Percentiles rank a stretch among this genome's conserved stretches.
phyloP scores from a whole-genome alignment of 345 rosid species.

The Eucalyptus virginea region DNA sequence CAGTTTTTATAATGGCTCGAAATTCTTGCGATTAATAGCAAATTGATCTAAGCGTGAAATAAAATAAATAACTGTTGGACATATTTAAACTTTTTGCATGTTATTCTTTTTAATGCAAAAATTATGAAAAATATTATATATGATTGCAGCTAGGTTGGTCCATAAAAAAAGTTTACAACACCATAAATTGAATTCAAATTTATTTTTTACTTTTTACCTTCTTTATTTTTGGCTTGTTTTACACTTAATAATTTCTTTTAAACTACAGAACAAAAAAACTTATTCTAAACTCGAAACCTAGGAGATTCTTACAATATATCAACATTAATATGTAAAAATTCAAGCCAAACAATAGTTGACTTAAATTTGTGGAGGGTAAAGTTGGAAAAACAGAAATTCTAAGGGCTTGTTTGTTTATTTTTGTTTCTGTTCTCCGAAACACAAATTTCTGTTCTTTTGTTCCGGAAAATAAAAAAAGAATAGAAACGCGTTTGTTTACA shows the following conservation, averaged over 20 bases:
- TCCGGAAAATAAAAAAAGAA: rapidly evolving
- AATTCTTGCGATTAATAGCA: too few relatives aligned
- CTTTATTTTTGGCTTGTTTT: neutral
- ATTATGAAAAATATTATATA: neutral
- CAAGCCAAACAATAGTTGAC: neutral
- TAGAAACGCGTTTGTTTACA: too few relatives aligned
- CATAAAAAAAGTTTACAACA: neutral
- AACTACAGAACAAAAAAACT: neutral
- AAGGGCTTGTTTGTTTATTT: too few relatives aligned
- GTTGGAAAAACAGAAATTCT: neutral
- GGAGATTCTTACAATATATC: neutral
- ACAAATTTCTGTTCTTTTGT: too few relatives aligned
- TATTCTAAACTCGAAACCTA: neutral
- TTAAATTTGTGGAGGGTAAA: neutral
- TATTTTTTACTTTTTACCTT: neutral
- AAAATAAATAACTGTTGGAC: neutral
- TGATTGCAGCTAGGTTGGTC: neutral
- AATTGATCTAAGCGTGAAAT: neutral
- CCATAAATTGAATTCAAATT: neutral
- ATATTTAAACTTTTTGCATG: neutral
- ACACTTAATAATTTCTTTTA: neutral
- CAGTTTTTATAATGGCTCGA: too few relatives aligned
- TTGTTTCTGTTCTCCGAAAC: rapidly evolving
- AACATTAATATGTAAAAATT: neutral
- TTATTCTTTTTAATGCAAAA: neutral